Conservation (phyloP, 345 rosid species). For the Rubroshorea leprosula region DNA sequence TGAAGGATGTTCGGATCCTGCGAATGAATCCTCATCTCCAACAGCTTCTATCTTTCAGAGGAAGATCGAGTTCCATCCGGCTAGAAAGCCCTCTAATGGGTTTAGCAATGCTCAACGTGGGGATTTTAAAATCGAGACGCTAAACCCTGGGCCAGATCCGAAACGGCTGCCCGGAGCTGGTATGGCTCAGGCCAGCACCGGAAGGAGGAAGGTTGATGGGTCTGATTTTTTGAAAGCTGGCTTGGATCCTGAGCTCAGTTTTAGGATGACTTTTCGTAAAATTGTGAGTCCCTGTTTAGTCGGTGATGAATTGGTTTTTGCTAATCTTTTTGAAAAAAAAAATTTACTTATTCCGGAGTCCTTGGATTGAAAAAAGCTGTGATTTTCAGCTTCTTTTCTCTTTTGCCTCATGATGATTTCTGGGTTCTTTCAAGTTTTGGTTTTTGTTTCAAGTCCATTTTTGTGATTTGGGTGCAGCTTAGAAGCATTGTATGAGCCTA, state of each 20-base stretch:
- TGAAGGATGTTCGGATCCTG: constrained; percentile 18
- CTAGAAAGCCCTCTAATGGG: constrained; percentile 48
- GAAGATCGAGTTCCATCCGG: constrained; percentile 60
- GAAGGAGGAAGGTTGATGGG: constrained; percentile 38
- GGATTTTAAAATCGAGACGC: constrained; percentile 69
- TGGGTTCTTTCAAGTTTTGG: no score
- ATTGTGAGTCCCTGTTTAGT: constrained; percentile 49
- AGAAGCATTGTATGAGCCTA: no score
- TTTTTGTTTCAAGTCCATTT: no score
- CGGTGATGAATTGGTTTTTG: background rate
- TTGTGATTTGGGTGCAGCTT: no score
- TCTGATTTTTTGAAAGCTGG: constrained; percentile 49
- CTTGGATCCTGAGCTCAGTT: constrained; percentile 62
- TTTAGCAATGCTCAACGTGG: constrained; percentile 22
- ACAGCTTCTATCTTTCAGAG: constrained; percentile 27
- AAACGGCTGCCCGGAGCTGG: constrained; percentile 14
- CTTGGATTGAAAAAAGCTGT: no score
- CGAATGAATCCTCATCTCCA: constrained; percentile 26
- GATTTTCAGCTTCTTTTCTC: no score
- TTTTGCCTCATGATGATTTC: no score
- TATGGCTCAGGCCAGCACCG: constrained; percentile 4
- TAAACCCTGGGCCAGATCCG: constrained; percentile 44
- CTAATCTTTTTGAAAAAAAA: background rate
- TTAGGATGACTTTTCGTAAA: constrained; percentile 54
- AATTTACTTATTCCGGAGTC: background rate